These are phyloP conservation scores for Datura wrightii DNA, from an alignment of 257 asterid genomes.

Conservation along the genomic window DNA sequence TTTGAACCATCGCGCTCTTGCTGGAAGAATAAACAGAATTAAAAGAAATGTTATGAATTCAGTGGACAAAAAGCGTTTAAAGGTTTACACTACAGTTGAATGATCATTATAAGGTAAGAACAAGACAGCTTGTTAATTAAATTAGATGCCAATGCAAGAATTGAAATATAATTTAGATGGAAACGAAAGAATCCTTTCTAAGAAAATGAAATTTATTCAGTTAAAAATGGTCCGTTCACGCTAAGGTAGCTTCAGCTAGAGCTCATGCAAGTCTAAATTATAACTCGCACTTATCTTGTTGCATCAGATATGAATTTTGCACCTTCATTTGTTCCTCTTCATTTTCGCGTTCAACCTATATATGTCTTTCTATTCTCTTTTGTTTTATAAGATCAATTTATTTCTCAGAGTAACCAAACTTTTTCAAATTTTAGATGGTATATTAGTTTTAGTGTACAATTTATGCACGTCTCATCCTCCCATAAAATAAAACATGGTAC, in stretches of 20 bases:
- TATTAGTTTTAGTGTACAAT: background rate
- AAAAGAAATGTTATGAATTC: no score
- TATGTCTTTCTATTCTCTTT: background rate
- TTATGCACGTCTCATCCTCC: no score
- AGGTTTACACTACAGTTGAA: background rate
- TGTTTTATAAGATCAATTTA: background rate
- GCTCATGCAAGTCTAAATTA: background rate
- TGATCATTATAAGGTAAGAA: background rate
- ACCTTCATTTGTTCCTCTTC: background rate
- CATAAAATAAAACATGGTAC: no score
- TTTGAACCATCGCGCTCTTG: conserved; percentile 97
- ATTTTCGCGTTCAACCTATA: background rate
- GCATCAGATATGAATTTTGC: background rate
- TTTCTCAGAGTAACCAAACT: background rate
- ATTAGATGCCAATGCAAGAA: background rate
- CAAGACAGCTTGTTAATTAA: background rate
- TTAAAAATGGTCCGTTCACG: background rate
- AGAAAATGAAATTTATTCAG: background rate
- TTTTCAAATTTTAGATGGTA: background rate
- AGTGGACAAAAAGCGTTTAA: background rate
- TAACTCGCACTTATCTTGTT: background rate
- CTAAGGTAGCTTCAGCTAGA: background rate
- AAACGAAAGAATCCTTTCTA: background rate
- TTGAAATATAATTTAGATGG: background rate
- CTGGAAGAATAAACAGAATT: conserved; percentile 45